phyloP scores from a whole-genome alignment of 306 rosid species.

The Vachellia pachyceras region DNA sequence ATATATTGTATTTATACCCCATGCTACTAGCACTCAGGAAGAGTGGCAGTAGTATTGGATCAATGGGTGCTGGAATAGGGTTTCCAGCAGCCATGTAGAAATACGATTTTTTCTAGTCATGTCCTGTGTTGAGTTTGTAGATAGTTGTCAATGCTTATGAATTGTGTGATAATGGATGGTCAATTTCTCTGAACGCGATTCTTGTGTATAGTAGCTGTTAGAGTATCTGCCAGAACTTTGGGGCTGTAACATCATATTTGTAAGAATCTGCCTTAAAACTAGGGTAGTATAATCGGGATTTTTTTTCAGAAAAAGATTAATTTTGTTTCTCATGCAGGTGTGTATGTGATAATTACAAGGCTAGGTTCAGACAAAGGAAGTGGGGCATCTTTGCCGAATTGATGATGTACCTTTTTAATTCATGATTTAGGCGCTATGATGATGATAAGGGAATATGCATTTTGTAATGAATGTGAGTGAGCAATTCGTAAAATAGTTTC shows the following conservation, averaged over 20 bases:
- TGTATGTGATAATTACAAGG: neutral
- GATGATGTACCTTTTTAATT: neutral
- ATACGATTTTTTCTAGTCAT: conserved; percentile 76
- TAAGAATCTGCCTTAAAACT: neutral
- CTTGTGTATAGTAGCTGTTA: conserved; percentile 80
- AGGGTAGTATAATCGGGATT: neutral
- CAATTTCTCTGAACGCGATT: conserved; percentile 60
- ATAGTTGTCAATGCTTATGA: conserved; percentile 62
- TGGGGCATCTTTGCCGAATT: neutral
- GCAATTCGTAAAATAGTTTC: neutral
- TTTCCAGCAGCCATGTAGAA: conserved; percentile 68
- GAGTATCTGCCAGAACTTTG: conserved; percentile 46
- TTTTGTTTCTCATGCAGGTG: neutral
- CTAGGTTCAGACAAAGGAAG: neutral
- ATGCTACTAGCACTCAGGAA: conserved; percentile 60
- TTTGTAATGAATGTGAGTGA: neutral
- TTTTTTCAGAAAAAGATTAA: neutral
- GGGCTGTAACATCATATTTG: conserved; percentile 30
- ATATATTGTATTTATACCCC: conserved; percentile 65
- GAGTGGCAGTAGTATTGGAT: conserved; percentile 72
- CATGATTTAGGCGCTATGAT: neutral
- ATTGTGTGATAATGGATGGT: conserved; percentile 55
- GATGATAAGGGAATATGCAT: neutral
- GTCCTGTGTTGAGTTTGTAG: conserved; percentile 79
- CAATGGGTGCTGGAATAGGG: conserved; percentile 75